These are phyloP conservation scores for Cruciata laevipes DNA, from an alignment of 257 asterid species.

Conservation along the genomic window DNA sequence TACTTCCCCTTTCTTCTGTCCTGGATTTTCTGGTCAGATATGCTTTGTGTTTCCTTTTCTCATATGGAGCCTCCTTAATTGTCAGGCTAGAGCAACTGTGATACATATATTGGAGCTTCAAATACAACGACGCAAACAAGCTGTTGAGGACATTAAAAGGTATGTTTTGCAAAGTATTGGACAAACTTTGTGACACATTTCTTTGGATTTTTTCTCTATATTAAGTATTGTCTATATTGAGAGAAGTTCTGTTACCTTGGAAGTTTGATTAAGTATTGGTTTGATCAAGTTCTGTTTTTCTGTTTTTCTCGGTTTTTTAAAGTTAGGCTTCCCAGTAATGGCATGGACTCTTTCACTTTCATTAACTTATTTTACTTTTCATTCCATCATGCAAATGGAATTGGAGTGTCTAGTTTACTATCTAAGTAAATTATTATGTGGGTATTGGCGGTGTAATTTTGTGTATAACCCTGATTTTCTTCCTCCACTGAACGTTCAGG, in stretches of 20 bases:
- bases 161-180: constrained; percentile 14
- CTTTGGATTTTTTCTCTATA: neutral
- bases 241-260: neutral
- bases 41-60: constrained; percentile 7
- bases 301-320: no score
- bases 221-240: neutral
- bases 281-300: neutral
- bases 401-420: neutral
- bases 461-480: neutral
- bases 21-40: neutral
- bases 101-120: constrained; percentile 92
- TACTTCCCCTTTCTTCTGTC: neutral
- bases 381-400: no score
- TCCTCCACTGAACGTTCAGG: constrained; percentile 32
- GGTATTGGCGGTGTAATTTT: neutral
- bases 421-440: neutral
- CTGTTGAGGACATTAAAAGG: constrained; percentile 96
- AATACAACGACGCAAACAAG: constrained; percentile 86
- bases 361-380: no score
- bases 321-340: no score
- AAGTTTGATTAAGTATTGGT: no score
- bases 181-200: neutral
- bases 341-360: no score
- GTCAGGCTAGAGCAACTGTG: constrained; percentile 92
- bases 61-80: constrained; percentile 8